These are phyloP conservation scores for Spatholobus suberectus DNA, from an alignment of 306 rosid genomes.

Conservation along the genomic window DNA sequence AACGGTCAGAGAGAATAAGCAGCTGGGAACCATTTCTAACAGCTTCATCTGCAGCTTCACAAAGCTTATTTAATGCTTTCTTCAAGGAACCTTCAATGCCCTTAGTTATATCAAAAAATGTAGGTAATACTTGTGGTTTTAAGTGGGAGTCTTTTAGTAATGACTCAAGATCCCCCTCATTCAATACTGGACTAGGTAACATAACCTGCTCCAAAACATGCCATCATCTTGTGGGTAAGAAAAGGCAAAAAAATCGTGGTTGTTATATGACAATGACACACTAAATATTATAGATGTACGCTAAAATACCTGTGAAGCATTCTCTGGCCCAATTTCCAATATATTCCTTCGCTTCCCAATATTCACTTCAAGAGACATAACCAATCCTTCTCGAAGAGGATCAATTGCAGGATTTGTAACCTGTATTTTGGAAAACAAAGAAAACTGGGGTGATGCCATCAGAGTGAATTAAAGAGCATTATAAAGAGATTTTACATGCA, in stretches of 20 bases:
- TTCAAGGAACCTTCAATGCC: constrained; percentile 95
- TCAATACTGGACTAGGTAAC: constrained; percentile 91
- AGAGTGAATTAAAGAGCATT: constrained; percentile 23
- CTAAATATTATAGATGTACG: constrained; percentile 12
- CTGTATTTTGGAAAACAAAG: constrained; percentile 49
- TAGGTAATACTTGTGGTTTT: constrained; percentile 81
- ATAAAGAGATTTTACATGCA: constrained; percentile 18
- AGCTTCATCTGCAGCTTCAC: constrained; percentile 99
- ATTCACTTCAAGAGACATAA: constrained; percentile 99
- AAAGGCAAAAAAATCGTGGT: constrained; percentile 36
- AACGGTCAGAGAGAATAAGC: constrained; percentile 93
- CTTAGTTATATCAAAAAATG: constrained; percentile 86
- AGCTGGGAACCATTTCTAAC: constrained; percentile 94
- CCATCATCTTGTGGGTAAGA: constrained; percentile 30
- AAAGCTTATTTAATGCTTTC: constrained; percentile 74
- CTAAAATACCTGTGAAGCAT: constrained; percentile 87
- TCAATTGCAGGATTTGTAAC: constrained; percentile 99
- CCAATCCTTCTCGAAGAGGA: constrained; percentile 98
- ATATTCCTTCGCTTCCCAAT: constrained; percentile 87
- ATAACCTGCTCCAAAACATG: constrained; percentile 70
- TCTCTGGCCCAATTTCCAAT: constrained; percentile 94
- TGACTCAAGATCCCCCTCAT: constrained; percentile 92
- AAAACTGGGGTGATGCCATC: constrained; percentile 2
- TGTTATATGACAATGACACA: constrained; percentile 1
- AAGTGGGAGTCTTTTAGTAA: constrained; percentile 75